Evolutionary conservation across 2,329 filamentous ascomycete species (phyloP).

Genomic region (Zymoseptoria pseudotritici): DNA sequence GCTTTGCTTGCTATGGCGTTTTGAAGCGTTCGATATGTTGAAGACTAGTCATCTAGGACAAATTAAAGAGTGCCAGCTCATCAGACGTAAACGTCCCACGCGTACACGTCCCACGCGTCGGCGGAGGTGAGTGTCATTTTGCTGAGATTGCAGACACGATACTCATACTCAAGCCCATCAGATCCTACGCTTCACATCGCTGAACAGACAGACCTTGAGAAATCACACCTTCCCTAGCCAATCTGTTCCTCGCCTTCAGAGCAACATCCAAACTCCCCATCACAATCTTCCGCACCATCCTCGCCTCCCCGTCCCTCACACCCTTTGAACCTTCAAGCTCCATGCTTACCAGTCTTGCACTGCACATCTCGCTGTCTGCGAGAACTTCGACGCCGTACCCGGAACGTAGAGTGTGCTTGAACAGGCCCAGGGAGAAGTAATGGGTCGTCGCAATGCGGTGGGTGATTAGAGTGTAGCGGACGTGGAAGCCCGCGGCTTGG

Average conservation of each 20-base stretch:
- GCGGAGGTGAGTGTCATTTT: no score
- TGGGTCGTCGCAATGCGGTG: conserved; percentile 13
- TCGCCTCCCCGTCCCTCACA: neutral
- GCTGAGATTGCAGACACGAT: no score
- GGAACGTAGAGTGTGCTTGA: conserved; percentile 4
- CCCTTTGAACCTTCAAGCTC: neutral
- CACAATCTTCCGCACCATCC: neutral
- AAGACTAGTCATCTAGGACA: neutral
- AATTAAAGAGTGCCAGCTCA: neutral
- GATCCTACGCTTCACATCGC: no score
- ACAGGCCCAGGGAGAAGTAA: conserved; percentile 19
- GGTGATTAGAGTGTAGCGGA: conserved; percentile 9
- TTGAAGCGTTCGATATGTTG: neutral
- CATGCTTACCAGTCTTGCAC: conserved; percentile 5
- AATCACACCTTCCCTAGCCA: neutral
- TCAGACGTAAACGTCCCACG: no score
- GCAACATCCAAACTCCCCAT: neutral
- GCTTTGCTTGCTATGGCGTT: neutral
- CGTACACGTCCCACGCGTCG: no score
- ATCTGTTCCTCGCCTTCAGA: neutral
- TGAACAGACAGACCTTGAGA: no score
- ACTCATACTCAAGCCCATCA: no score
- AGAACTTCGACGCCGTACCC: conserved; percentile 14
- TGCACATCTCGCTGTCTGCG: conserved; percentile 11
- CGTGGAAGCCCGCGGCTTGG: conserved; percentile 10